Base-by-base conservation (phyloP, 2,329 filamentous ascomycete genomes). In the Hortaea sp. region DNA sequence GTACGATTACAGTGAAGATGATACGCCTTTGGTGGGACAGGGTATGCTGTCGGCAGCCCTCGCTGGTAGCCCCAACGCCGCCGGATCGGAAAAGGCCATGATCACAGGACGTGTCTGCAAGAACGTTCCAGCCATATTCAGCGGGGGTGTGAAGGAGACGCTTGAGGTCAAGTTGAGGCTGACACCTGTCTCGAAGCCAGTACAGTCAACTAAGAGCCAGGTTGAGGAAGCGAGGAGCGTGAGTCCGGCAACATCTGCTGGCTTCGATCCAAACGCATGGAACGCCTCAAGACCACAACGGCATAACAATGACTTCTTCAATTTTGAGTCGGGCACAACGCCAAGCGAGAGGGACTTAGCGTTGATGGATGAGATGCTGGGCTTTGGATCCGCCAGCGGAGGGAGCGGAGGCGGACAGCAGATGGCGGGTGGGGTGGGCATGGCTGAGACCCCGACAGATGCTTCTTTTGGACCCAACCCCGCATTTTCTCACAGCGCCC, bases 1-100 rank as follows among this genome's bases (percentile, higher is more conserved):
- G 29, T 87, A 88, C 70, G 92, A 98, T 66, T 97, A 90, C 66
- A 95, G 92, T 9, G 92, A 98, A 68, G 85, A 86, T 53, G 89
- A 95, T 61, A 87, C 83, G 12, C 92, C 94, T 44, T 75, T 97
- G 46, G 90, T 95, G 27, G 92, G 92, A 20, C 90, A 98, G 66
- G 92, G 94, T 44, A 87, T 97, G 81, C 74, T 98, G 13, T 97
- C 92, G 34, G 84, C 85, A 77, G 80, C 83, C 20, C 73, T 97
- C 40, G 76, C 77, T 42, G 73, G 74, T n/a, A 67, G 76, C 44
- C 77, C 79, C 62, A 60, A 75, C 45, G 74, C 72, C 10, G 73
- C 73, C 42, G 74, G 79, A 46, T 75, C 82, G 56, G 80, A 79
- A 9, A 80, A 83, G 60, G 75, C 78, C 31, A 72, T 88, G 67